These are phyloP conservation scores for Ziziphus jujuba DNA, from an alignment of 306 rosid genomes.

Conservation along the genomic window DNA sequence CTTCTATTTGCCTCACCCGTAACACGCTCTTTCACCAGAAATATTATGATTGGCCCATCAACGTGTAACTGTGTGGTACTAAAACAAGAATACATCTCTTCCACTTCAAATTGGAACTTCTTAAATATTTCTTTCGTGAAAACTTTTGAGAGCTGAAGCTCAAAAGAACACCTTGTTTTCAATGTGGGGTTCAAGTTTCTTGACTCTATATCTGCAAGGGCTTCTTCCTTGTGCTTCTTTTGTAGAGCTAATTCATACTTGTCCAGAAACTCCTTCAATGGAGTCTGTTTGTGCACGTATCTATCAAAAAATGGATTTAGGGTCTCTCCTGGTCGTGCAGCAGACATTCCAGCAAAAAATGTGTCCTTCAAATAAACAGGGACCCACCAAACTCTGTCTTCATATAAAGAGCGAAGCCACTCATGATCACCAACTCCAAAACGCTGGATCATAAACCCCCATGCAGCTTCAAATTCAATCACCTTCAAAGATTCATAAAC, in stretches of 20 bases:
- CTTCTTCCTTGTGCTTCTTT: constrained; percentile 85
- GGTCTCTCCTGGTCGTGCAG: constrained; percentile 62
- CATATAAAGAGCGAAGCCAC: constrained; percentile 83
- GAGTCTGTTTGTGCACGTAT: constrained; percentile 90
- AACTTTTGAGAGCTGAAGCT: constrained; percentile 76
- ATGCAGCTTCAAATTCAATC: constrained; percentile 85
- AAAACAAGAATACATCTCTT: constrained; percentile 90
- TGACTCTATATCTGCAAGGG: constrained; percentile 74
- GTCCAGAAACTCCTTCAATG: constrained; percentile 92
- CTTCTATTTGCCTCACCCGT: constrained; percentile 67
- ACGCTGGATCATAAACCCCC: constrained; percentile 78
- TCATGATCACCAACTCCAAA: constrained; percentile 77
- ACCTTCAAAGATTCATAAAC: constrained; percentile 84
- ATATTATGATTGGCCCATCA: constrained; percentile 73
- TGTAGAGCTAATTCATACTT: constrained; percentile 87
- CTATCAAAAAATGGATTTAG: constrained; percentile 69
- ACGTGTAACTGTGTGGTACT: constrained; percentile 82
- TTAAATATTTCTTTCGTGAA: constrained; percentile 72
- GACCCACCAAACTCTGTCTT: constrained; percentile 83
- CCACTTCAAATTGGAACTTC: constrained; percentile 86
- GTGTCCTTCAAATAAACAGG: constrained; percentile 79
- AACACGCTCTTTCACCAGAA: constrained; percentile 88
- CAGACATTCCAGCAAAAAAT: constrained; percentile 70
- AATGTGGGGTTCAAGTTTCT: constrained; percentile 69
- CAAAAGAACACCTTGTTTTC: constrained; percentile 90